phyloP scores from a whole-genome alignment of 148 eudicot genomes.

The Rhododendron henanense region DNA sequence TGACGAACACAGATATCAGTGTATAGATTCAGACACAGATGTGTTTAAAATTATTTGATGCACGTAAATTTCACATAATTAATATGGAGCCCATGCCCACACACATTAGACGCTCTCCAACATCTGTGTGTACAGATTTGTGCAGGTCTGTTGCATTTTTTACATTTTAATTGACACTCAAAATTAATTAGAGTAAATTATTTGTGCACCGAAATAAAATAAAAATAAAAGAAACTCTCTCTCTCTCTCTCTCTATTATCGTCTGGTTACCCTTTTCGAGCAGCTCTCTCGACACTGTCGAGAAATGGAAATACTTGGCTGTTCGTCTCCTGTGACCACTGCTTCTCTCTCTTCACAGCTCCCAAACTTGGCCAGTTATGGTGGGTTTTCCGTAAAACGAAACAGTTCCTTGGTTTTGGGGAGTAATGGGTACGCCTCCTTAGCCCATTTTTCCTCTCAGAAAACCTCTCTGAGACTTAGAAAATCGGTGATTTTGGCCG shows the following conservation, averaged over 20 bases:
- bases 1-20: no score
- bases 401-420: constrained; percentile 13
- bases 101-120: no score
- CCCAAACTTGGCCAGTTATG: constrained; percentile 3
- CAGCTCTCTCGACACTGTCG: neutral
- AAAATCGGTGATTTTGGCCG: constrained; percentile 35
- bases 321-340: neutral
- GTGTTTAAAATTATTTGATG: no score
- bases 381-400: constrained; percentile 13
- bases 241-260: neutral
- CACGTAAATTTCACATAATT: no score
- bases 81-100: no score
- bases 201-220: no score
- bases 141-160: no score
- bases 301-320: neutral
- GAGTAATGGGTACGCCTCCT: constrained; percentile 28
- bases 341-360: neutral
- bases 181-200: no score
- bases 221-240: neutral
- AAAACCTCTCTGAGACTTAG: constrained; percentile 17
- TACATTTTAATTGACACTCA: no score
- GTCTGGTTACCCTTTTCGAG: neutral
- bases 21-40: no score
- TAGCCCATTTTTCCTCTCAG: constrained; percentile 28
- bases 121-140: no score